A percentile compares a stretch with the other conserved stretches of the same genome.
Evolutionary conservation across 1,284 basidiomycete species (phyloP).

Genomic region (Moesziomyces sp.): DNA sequence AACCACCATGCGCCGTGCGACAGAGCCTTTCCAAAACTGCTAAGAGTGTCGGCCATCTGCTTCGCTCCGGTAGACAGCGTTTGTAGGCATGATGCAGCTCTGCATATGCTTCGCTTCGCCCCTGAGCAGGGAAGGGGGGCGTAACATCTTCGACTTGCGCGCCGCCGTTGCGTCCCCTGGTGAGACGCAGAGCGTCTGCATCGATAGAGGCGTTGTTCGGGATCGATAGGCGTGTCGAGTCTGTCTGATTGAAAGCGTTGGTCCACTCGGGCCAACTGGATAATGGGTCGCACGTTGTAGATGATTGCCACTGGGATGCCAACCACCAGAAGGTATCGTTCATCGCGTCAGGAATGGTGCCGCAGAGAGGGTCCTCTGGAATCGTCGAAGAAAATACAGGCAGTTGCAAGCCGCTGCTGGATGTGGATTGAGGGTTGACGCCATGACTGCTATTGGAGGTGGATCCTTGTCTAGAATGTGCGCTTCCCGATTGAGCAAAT

Average conservation of each 20-base stretch:
- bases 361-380: not conserved
- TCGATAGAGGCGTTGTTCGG: no score
- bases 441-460: no score
- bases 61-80: slow-evolving; percentile 2
- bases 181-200: no score
- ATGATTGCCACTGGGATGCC: slow-evolving; percentile 6
- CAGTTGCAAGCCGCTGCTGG: no score
- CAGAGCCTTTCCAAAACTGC: slow-evolving; percentile 2
- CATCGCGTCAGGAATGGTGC: slow-evolving; percentile 2
- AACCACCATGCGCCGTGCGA: not conserved
- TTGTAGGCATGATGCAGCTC: slow-evolving; percentile 1
- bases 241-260: no score
- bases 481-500: not conserved
- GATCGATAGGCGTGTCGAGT: no score
- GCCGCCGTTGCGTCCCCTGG: no score
- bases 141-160: no score
- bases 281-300: not conserved
- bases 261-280: slow-evolving; percentile 1
- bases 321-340: slow-evolving; percentile 13
- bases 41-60: slow-evolving; percentile 5
- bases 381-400: not conserved
- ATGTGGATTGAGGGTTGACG: no score
- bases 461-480: not conserved
- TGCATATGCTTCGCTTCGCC: not conserved
- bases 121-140: not conserved